phyloP scores from a whole-genome alignment of 345 rosid species.

The Nephelium lappaceum region DNA sequence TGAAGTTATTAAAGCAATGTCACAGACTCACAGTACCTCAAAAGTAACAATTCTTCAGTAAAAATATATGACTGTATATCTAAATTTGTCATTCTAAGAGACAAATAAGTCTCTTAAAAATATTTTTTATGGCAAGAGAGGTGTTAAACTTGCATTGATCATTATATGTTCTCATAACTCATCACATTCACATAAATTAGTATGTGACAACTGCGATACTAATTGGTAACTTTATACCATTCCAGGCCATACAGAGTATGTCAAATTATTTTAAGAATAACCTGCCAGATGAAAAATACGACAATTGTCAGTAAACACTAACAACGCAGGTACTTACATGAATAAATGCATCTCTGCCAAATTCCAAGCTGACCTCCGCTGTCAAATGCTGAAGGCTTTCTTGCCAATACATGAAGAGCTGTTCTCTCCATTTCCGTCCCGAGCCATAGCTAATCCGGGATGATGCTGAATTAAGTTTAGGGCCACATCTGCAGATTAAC shows the following conservation, averaged over 20 bases:
- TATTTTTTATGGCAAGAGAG: no score
- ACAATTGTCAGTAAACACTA: neutral
- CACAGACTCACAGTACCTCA: no score
- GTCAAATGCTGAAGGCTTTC: constrained; percentile 18
- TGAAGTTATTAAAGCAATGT: no score
- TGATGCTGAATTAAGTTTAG: constrained; percentile 29
- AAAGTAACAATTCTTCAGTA: no score
- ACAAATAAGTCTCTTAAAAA: no score
- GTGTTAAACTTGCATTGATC: no score
- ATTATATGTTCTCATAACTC: neutral
- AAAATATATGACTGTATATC: no score
- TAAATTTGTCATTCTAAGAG: no score
- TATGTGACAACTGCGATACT: no score
- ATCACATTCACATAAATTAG: neutral
- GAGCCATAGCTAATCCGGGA: constrained; percentile 37
- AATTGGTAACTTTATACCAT: no score
- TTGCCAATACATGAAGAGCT: constrained; percentile 25
- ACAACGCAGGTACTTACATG: constrained; percentile 32
- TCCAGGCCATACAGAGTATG: no score
- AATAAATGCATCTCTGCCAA: constrained; percentile 25
- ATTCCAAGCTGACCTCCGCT: constrained; percentile 9
- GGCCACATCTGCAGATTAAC: constrained; percentile 36
- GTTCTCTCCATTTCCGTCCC: constrained; percentile 29
- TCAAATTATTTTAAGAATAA: constrained; percentile 18
- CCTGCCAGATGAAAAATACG: constrained; percentile 38